A percentile compares a stretch with the other conserved stretches of the same genome.
phyloP scores from a whole-genome alignment of 768 basidiomycete species.

The Mycena vulgaris region DNA sequence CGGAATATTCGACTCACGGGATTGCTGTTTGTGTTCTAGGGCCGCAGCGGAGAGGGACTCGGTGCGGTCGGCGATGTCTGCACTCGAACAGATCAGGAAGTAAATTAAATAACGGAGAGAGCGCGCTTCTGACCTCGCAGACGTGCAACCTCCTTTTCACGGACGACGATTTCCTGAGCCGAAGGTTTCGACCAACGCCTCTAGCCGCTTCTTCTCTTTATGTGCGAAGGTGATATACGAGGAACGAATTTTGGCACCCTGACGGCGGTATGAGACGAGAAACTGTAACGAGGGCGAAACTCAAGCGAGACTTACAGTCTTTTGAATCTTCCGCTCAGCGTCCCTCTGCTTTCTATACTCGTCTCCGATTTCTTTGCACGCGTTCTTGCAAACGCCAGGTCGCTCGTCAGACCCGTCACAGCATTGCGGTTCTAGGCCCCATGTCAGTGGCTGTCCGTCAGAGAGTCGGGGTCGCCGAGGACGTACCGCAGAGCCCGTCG shows the following conservation, averaged over 20 bases:
- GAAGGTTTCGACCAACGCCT: constrained; percentile 71
- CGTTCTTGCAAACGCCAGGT: constrained; percentile 83
- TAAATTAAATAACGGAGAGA: neutral
- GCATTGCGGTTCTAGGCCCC: constrained; percentile 82
- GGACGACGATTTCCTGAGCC: constrained; percentile 69
- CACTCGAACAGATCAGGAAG: neutral
- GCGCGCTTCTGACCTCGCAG: constrained; percentile 72
- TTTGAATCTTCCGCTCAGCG: constrained; percentile 83
- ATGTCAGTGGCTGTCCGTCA: constrained; percentile 33
- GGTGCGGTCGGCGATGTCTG: constrained; percentile 84
- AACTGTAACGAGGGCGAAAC: constrained; percentile 40
- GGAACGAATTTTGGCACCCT: constrained; percentile 94
- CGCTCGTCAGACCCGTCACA: constrained; percentile 98
- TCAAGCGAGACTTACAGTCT: constrained; percentile 74
- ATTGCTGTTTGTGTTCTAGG: constrained; percentile 88
- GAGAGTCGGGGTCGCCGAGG: neutral
- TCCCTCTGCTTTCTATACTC: constrained; percentile 76
- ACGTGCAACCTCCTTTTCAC: constrained; percentile 81
- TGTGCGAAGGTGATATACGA: constrained; percentile 90
- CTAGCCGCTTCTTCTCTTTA: constrained; percentile 90
- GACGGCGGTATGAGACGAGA: constrained; percentile 12
- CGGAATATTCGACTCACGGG: constrained; percentile 72
- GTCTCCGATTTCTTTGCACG: constrained; percentile 83
- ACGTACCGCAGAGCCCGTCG: constrained; percentile 94
- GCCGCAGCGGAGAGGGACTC: constrained; percentile 86